A percentile compares a stretch with the other conserved stretches of the same genome.
Evolutionary conservation across 441 rosid genomes (phyloP).

Genomic region (Gossypium schwendimanii): DNA sequence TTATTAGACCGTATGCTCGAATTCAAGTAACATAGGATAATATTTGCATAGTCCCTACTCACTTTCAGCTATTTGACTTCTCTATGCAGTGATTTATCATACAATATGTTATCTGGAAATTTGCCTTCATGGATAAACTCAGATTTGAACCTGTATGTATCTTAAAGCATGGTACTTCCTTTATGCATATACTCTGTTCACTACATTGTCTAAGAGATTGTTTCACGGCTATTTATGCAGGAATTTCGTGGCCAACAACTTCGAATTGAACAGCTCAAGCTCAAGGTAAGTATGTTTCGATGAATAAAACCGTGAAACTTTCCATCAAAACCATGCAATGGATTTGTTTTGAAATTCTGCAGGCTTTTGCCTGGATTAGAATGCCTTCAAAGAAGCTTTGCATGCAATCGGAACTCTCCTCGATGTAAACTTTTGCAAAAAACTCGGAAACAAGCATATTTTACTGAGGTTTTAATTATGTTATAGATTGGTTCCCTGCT

Average conservation of each 20-base stretch:
- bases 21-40: no score
- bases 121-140: constrained; percentile 55
- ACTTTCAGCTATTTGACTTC: neutral
- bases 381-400: constrained; percentile 58
- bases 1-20: no score
- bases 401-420: constrained; percentile 36
- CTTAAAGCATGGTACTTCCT: neutral
- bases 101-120: constrained; percentile 50
- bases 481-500: constrained; percentile 2
- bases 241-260: constrained; percentile 58
- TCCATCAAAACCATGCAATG: no score
- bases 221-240: constrained; percentile 27
- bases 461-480: neutral
- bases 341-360: neutral
- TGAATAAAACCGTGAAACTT: neutral
- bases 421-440: constrained; percentile 20
- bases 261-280: constrained; percentile 31
- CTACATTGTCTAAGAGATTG: neutral
- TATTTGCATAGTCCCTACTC: neutral
- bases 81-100: constrained; percentile 59
- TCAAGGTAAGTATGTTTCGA: constrained; percentile 32
- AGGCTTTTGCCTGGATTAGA: constrained; percentile 28
- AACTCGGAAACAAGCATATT: neutral
- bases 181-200: no score
- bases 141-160: constrained; percentile 44